A percentile compares a stretch with the other conserved stretches of the same genome.
phyloP scores from a whole-genome alignment of 164 flowering plant genomes.

The Magnolia sinica region DNA sequence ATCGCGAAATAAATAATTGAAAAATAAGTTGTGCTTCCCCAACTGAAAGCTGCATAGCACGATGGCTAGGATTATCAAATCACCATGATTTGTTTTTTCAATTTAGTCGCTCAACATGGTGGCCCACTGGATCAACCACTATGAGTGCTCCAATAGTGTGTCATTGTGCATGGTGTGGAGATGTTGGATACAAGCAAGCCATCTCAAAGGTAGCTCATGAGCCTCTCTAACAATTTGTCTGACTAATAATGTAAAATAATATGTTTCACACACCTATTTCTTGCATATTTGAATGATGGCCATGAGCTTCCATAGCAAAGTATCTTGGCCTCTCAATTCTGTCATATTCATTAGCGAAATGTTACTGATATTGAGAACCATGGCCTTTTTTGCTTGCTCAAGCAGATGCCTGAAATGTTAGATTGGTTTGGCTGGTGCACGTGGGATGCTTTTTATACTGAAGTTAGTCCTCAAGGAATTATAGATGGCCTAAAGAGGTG shows the following conservation, averaged over 20 bases:
- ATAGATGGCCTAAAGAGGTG: slow-evolving; percentile 59
- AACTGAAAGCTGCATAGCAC: not conserved
- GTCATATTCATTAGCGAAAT: not conserved
- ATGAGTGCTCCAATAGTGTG: not conserved
- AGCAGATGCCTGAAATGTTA: slow-evolving; percentile 67
- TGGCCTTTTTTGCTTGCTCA: slow-evolving; percentile 10
- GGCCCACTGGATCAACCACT: not conserved
- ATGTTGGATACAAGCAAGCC: not conserved
- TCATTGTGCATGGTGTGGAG: not conserved
- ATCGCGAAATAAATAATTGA: too few relatives aligned
- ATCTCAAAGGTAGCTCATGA: not conserved
- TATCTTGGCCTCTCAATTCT: not conserved
- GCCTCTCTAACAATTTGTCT: not conserved
- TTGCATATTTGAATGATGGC: not conserved
- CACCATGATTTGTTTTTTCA: too few relatives aligned
- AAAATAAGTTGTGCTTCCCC: not conserved
- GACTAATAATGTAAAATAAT: too few relatives aligned
- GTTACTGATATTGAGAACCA: not conserved
- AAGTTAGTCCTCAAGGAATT: slow-evolving; percentile 63
- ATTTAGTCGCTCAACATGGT: not conserved
- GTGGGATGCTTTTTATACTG: slow-evolving; percentile 72
- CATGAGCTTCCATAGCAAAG: not conserved
- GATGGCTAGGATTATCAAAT: not conserved
- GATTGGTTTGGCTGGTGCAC: slow-evolving; percentile 89
- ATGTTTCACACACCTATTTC: not conserved